Evolutionary conservation across 2,329 filamentous ascomycete species (phyloP).

Genomic region (Beauveria scarabaeidicola): DNA sequence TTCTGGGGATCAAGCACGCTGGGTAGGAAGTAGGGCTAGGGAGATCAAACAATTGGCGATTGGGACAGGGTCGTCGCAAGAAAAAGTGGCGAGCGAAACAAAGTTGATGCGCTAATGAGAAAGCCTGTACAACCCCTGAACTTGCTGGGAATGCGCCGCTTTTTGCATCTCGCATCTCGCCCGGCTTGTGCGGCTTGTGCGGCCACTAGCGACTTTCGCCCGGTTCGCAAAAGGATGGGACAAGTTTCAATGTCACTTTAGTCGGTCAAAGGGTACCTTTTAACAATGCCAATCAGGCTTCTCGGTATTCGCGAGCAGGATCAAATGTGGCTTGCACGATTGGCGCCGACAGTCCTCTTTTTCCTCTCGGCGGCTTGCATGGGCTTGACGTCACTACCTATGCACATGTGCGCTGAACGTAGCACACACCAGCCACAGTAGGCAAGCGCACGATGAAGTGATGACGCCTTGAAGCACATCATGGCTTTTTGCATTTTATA

Average conservation of each 20-base stretch:
- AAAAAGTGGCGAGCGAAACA: background rate
- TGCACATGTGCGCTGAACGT: background rate
- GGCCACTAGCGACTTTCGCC: background rate
- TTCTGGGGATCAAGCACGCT: background rate
- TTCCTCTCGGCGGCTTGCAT: background rate
- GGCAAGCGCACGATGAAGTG: background rate
- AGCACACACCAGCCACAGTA: background rate
- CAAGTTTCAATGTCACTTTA: background rate
- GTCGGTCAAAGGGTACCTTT: background rate
- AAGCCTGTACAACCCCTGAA: background rate
- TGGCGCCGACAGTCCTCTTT: background rate
- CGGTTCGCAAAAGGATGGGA: background rate
- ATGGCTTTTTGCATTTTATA: background rate
- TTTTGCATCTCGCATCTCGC: background rate
- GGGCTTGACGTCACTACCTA: background rate
- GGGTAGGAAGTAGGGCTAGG: background rate
- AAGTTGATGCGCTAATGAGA: background rate
- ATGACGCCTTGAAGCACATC: slow-evolving; percentile 3
- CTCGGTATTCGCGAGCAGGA: background rate
- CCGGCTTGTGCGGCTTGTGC: background rate
- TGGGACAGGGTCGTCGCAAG: background rate
- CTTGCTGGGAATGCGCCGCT: background rate
- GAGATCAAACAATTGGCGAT: slow-evolving; percentile 5
- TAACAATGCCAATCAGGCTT: background rate
- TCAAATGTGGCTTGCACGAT: background rate